Evolutionary conservation across 23 red algal genomes (phyloP).

Genomic region (Gracilaria domingensis): DNA sequence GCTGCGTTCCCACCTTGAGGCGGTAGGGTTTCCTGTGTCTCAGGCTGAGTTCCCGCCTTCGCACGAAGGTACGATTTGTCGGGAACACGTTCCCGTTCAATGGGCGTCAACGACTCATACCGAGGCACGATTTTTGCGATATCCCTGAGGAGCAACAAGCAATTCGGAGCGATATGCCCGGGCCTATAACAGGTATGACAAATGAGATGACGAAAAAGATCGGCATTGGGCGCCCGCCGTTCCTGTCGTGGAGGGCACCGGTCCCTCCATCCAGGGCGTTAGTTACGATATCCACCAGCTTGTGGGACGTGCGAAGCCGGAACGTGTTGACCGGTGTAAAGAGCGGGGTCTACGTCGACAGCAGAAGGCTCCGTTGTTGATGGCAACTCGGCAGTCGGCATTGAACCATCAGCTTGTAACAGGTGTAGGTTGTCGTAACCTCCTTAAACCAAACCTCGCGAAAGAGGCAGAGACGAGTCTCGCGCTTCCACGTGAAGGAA

Average conservation of each 20-base stretch:
- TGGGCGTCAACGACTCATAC: constrained; percentile 15
- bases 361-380: no score
- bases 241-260: background rate
- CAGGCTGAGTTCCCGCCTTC: background rate
- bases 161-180: constrained; percentile 28
- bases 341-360: background rate
- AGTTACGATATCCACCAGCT: background rate
- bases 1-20: background rate
- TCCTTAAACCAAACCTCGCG: no score
- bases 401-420: no score
- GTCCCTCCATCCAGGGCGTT: background rate
- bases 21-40: background rate
- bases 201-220: background rate
- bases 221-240: background rate
- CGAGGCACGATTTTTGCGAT: background rate
- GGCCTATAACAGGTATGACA: constrained; percentile 23
- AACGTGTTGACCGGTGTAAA: background rate
- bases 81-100: background rate
- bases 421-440: no score
- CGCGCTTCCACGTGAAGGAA: no score
- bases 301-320: background rate
- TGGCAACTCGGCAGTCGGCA: no score
- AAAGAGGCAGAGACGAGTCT: no score
- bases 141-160: background rate
- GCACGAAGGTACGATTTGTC: background rate